Conservation (phyloP, 2,329 filamentous ascomycete genomes). For the Fusarium pilosicola region DNA sequence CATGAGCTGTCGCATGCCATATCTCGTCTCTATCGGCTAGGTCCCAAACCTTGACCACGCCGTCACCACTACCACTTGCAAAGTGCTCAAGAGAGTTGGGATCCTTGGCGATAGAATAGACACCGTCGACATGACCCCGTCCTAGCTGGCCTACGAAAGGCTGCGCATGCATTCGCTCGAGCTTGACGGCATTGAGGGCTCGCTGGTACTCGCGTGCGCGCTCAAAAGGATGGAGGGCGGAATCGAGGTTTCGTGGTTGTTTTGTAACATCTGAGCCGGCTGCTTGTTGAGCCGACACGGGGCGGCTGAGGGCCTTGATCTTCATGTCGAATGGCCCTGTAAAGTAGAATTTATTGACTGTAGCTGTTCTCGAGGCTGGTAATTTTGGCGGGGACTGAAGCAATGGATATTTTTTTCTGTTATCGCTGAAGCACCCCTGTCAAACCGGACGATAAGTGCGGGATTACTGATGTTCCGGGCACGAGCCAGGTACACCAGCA, state of each 20-base stretch:
- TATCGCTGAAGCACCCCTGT: conserved; percentile 38
- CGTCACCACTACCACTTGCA: conserved; percentile 89
- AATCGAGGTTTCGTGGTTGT: conserved; percentile 78
- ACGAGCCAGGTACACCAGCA: conserved; percentile 21
- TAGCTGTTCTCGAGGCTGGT: conserved; percentile 17
- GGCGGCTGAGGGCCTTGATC: conserved; percentile 74
- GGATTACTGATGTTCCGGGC: conserved; percentile 47
- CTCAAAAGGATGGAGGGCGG: conserved; percentile 89
- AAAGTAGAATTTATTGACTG: background rate
- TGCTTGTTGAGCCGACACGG: conserved; percentile 71
- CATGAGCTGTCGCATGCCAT: conserved; percentile 84
- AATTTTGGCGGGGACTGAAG: conserved; percentile 38
- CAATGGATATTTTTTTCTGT: conserved; percentile 44
- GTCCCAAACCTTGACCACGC: conserved; percentile 94
- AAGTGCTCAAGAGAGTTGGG: conserved; percentile 77
- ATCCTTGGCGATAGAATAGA: conserved; percentile 82
- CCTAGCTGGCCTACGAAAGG: conserved; percentile 87
- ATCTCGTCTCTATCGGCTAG: conserved; percentile 75
- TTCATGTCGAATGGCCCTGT: conserved; percentile 55
- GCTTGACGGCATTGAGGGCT: conserved; percentile 80
- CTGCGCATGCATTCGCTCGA: conserved; percentile 87
- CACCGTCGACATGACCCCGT: conserved; percentile 88
- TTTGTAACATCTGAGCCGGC: conserved; percentile 73
- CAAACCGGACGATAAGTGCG: conserved; percentile 43
- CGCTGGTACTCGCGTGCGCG: conserved; percentile 78